phyloP scores from a whole-genome alignment of 345 rosid genomes.

The Linum trigynum region DNA sequence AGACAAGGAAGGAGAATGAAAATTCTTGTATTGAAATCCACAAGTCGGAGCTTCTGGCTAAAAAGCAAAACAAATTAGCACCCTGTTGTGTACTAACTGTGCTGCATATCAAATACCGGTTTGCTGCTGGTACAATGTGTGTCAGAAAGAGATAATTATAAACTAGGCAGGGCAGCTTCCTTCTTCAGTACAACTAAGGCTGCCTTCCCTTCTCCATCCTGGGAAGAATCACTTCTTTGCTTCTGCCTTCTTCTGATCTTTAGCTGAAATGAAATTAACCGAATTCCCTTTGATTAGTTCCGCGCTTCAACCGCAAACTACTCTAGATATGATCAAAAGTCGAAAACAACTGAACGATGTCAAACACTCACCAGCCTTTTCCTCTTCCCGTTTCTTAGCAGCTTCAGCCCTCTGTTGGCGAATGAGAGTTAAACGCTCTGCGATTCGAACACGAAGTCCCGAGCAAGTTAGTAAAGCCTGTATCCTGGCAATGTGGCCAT shows the following conservation, averaged over 20 bases:
- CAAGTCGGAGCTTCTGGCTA: too few relatives aligned
- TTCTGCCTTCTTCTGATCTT: constrained; percentile 52
- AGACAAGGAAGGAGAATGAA: too few relatives aligned
- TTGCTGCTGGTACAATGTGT: too few relatives aligned
- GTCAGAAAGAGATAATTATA: neutral
- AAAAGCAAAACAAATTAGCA: too few relatives aligned
- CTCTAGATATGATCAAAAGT: neutral
- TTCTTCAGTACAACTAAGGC: neutral
- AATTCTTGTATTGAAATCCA: too few relatives aligned
- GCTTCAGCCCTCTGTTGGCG: constrained; percentile 84
- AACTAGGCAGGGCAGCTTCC: constrained; percentile 2
- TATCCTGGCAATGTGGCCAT: neutral
- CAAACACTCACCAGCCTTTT: constrained; percentile 44
- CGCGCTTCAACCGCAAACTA: neutral
- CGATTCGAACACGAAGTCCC: constrained; percentile 2
- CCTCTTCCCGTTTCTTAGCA: constrained; percentile 57
- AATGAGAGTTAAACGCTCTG: constrained; percentile 77
- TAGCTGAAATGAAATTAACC: constrained; percentile 31
- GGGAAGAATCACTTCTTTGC: constrained; percentile 41
- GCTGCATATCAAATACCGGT: too few relatives aligned
- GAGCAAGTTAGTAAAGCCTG: neutral
- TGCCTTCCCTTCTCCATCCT: neutral
- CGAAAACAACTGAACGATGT: neutral
- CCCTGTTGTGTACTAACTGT: too few relatives aligned
- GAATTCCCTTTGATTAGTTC: neutral